Evolutionary conservation across 345 rosid genomes (phyloP).

Genomic region (Erysimum cheiranthoides): DNA sequence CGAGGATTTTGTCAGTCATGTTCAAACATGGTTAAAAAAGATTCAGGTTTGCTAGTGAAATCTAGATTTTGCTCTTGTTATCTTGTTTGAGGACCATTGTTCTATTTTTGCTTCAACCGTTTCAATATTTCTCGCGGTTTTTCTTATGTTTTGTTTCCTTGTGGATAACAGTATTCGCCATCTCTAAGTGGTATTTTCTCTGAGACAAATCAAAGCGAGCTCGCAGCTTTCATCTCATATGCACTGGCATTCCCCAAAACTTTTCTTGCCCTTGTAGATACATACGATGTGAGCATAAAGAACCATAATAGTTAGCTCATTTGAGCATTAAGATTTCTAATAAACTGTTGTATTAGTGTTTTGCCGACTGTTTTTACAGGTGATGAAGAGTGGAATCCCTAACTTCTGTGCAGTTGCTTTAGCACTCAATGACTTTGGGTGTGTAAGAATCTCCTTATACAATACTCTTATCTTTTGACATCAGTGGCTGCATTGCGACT

Average conservation of each 20-base stretch:
- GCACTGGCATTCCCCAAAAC: slow-evolving; percentile 93
- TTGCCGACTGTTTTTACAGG: slow-evolving; percentile 54
- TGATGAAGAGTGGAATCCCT: slow-evolving; percentile 88
- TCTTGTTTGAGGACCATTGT: neutral
- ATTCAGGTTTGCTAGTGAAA: slow-evolving; percentile 63
- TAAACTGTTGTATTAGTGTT: slow-evolving; percentile 18
- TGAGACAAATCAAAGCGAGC: slow-evolving; percentile 96
- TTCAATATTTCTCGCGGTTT: neutral
- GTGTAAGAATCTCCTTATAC: slow-evolving; percentile 47
- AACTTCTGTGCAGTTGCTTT: slow-evolving; percentile 96
- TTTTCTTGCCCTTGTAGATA: slow-evolving; percentile 92
- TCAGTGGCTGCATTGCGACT: neutral
- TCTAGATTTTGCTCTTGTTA: neutral
- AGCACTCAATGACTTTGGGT: slow-evolving; percentile 90
- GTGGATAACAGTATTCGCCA: slow-evolving; percentile 59
- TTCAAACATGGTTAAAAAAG: slow-evolving; percentile 78
- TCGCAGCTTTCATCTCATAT: slow-evolving; percentile 87
- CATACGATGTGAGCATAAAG: slow-evolving; percentile 75
- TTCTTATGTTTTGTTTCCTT: slow-evolving; percentile 11
- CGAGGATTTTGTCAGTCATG: slow-evolving; percentile 83
- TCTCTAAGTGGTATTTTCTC: slow-evolving; percentile 63
- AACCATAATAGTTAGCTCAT: slow-evolving; percentile 9
- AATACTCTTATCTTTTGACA: neutral
- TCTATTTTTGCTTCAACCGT: neutral
- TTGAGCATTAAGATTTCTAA: slow-evolving; percentile 9